A percentile compares a stretch with the other conserved stretches of the same genome.
Conservation (phyloP, 306 rosid genomes). For the Ziziphus jujuba region DNA sequence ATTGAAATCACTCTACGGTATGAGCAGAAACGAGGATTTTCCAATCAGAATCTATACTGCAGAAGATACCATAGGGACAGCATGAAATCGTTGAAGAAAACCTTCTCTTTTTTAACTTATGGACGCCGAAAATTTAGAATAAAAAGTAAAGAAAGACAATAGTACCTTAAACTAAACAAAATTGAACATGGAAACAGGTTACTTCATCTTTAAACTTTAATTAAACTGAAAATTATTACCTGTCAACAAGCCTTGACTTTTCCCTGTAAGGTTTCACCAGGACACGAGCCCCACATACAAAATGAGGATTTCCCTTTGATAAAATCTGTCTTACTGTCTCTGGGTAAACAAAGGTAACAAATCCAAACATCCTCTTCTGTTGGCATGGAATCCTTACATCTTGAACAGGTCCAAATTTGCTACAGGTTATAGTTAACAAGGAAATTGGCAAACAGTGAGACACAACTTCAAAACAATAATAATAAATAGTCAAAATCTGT, state of each 20-base stretch:
- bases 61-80: no score
- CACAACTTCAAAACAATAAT: not conserved
- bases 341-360: conserved; percentile 44
- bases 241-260: conserved; percentile 39
- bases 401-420: conserved; percentile 55
- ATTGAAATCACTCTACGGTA: no score
- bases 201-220: not conserved
- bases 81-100: no score
- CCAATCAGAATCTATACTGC: no score
- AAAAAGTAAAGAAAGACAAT: not conserved
- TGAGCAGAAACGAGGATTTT: no score
- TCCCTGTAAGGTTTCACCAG: conserved; percentile 53
- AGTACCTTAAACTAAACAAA: not conserved
- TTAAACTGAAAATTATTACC: conserved; percentile 21
- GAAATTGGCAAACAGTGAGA: not conserved
- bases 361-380: conserved; percentile 56
- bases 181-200: not conserved
- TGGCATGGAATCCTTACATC: conserved; percentile 56
- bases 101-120: no score
- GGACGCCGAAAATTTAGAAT: not conserved
- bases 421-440: not conserved
- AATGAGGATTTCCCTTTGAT: conserved; percentile 46
- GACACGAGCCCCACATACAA: conserved; percentile 46
- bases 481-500: no score
- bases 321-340: conserved; percentile 46